Evolutionary conservation across 345 rosid species (phyloP), one percentile per base, ranked within the genome.

Genomic region (Erucastrum elatum): DNA sequence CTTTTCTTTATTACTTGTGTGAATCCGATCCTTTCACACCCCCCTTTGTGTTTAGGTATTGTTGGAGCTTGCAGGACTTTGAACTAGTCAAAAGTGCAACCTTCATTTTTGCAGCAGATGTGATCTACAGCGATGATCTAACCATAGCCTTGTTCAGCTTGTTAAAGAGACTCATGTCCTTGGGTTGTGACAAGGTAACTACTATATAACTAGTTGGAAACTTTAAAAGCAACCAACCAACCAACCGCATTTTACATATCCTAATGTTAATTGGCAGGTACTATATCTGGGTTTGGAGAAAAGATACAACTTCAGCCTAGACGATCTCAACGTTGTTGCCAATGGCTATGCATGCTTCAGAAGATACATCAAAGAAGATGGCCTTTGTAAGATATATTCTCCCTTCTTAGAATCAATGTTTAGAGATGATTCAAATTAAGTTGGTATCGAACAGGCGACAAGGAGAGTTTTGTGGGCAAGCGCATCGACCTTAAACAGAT

Each of bases 211-310:
- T 4, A 64, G 8, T 21, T 41, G 30, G 16, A 71, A 4, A 74
- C 31, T 51, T 17, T 62, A 31, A 26, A 46, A 41, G 56, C 68
- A 67, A 60, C 13, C 55, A 67, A 60, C 13, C 55, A 67, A 60
- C 17, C 62, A 69, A 12, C 4, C 35, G 35, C 46, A 39, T 39
- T 11, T 55, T 26, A 51, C 33, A 35, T 11, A 53, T 21, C 11
- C 37, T 16, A 9, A 15, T 69, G 68, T 55, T 4, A 64, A 64
- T 3, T 55, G 62, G 49, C 78, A 90, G 97, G 88, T 90, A 56
- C 77, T 94, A 61, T 94, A 92, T 81, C 74, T 94, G 85, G 94
- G 90, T 8, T 53, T 94, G 87, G 98, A 92, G 84, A 94, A 94
- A 76, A 93, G 97, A 64, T 94, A 89, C 86, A 94, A 94, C 82